Evolutionary conservation across 257 asterid genomes (phyloP), one percentile per base, ranked within the genome.

Genomic region (Nicotiana attenuata): DNA sequence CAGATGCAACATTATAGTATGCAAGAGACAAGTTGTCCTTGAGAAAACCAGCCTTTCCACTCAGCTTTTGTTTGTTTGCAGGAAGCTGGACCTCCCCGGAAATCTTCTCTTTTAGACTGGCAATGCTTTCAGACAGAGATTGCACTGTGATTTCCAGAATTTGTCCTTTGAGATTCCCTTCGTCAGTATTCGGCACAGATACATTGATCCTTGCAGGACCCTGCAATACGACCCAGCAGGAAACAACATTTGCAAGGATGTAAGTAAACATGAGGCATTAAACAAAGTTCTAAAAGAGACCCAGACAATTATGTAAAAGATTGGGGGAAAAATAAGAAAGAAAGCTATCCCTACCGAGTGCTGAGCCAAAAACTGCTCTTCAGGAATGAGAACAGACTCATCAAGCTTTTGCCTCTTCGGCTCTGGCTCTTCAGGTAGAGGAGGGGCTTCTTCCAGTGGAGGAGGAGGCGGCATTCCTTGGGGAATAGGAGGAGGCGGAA

Each of bases 391-490:
- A 75, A 85, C 80, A 66, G 97, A 83, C 85, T 93, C 97, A 73
- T 93, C 98, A 83, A 92, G 93, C 90, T 88, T 94, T 84, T 91
- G 98, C 84, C 92, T 88, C 92, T 94, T 94, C 64, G 97, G 94
- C 87, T 94, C 98, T 1, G 98, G 97, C 81, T 93, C 98, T 26
- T 94, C 97, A 15, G 98, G 98, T 68, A 93, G 90, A 2, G 97
- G 97, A 15, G 97, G 98, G 65, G 97, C 97, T 85, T 93, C 98
- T 82, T 93, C 97, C n/a, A 96, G 97, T 17, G 96, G 97, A 56
- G 98, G 98, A 13, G 87, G 89, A 0, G 95, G 98, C 13, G 93
- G 94, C 90, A 93, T 88, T 69, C 93, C 94, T 56, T 85, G 92
- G 60, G 86, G 92, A 93, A 93, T 91, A 41, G 50, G 50, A 41